A percentile compares a stretch with the other conserved stretches of the same genome.
Conservation (phyloP, 2,329 filamentous ascomycete species). For the Phialocephala sp. region DNA sequence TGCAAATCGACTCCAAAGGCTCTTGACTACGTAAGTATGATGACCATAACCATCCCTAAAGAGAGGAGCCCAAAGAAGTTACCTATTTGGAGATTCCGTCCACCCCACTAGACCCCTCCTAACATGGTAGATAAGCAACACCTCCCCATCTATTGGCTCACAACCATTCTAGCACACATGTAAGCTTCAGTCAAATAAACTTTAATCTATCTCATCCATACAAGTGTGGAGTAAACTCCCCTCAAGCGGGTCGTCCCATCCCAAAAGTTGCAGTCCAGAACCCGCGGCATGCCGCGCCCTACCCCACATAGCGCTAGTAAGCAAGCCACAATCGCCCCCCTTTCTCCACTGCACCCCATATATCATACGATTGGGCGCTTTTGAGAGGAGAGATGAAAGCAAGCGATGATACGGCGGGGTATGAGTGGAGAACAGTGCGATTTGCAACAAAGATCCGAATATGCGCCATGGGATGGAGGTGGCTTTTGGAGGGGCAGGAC, state of each 20-base stretch:
- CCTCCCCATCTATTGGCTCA: neutral
- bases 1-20: no score
- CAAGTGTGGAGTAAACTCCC: neutral
- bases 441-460: neutral
- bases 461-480: neutral
- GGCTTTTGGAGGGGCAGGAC: neutral
- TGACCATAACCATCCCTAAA: no score
- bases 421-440: constrained; percentile 4
- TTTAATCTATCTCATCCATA: neutral
- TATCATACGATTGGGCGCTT: neutral
- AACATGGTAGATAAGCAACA: neutral
- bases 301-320: constrained; percentile 5
- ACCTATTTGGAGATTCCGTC: neutral
- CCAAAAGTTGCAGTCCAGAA: neutral
- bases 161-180: neutral
- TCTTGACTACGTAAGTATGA: no score
- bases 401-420: neutral
- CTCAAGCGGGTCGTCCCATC: constrained; percentile 3
- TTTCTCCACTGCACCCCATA: constrained; percentile 1
- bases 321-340: neutral
- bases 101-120: no score
- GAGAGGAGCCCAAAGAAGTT: no score
- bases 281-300: neutral
- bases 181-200: constrained; percentile 1
- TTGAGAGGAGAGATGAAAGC: neutral